Evolutionary conservation across 225 moss, liverwort and hornwort genomes (phyloP), one percentile per base, ranked within the genome.

Genomic region (Takakia lepidozioides): DNA sequence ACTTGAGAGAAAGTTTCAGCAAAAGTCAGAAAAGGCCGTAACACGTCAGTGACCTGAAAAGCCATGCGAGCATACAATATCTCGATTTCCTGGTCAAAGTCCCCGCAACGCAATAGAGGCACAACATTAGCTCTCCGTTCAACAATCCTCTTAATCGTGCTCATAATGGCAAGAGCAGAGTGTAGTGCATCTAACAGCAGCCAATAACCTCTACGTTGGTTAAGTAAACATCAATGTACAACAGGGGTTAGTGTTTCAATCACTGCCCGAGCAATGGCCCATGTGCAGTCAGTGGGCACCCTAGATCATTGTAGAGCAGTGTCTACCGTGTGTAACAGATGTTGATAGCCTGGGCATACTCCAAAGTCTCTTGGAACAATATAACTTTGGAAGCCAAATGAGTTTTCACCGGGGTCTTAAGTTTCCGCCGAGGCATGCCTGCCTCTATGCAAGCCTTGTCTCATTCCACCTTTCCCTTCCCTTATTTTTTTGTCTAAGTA

Each of bases 71-170:
- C 34, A 35, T 35, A 35, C 34, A 14, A 35, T 35, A n/a, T n/a
- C n/a, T 35, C 34, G 8, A 14, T 35, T 14, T 35, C 14, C 14
- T 35, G 34, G 34, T 35, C 34, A 35, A 35, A 35, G 34, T 35
- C 34, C 34, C 34, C 34, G 14, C 34, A 35, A 35, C 14, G 14
- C n/a, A n/a, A n/a, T n/a, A n/a, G n/a, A n/a, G n/a, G n/a, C n/a
- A n/a, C n/a, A n/a, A n/a, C n/a, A n/a, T 35, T 35, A 35, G 34
- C 34, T 35, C 34, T 35, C n/a, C n/a, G 34, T 35, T 35, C 34
- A 35, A 35, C 34, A 35, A 35, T 35, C 34, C 34, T 35, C 34
- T 35, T 35, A 6, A 14, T 7, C 14, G 7, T 6, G n/a, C n/a
- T n/a, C n/a, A n/a, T n/a, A n/a, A n/a, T n/a, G n/a, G n/a, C n/a